Percentiles rank a stretch among this genome's conserved stretches.
phyloP scores from a whole-genome alignment of 2,329 filamentous ascomycete genomes.

The Trichophyton mentagrophytes region DNA sequence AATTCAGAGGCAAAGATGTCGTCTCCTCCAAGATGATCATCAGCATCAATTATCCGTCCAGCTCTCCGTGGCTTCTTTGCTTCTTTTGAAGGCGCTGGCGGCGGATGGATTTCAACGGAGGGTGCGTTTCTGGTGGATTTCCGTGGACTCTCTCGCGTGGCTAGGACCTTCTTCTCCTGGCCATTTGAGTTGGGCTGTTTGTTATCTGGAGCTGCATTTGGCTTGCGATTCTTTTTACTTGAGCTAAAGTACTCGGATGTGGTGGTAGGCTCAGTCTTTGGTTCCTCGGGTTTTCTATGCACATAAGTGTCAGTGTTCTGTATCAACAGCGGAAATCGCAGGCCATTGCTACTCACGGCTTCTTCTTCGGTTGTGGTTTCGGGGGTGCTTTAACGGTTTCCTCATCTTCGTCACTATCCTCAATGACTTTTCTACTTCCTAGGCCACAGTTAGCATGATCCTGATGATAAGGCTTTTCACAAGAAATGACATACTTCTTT shows the following conservation, averaged over 20 bases:
- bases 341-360: slow-evolving; percentile 34
- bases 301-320: background rate
- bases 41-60: slow-evolving; percentile 45
- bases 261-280: slow-evolving; percentile 45
- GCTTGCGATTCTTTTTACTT: slow-evolving; percentile 7
- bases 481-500: slow-evolving; percentile 23
- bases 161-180: slow-evolving; percentile 18
- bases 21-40: slow-evolving; percentile 55
- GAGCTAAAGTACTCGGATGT: slow-evolving; percentile 52
- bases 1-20: slow-evolving; percentile 71
- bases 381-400: slow-evolving; percentile 24
- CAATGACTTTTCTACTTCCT: slow-evolving; percentile 54
- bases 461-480: background rate
- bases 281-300: slow-evolving; percentile 36
- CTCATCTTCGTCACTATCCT: slow-evolving; percentile 67
- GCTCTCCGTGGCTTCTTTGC: slow-evolving; percentile 19
- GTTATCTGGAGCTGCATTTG: background rate
- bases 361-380: slow-evolving; percentile 30
- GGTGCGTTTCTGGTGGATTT: slow-evolving; percentile 28
- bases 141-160: slow-evolving; percentile 21
- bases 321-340: background rate
- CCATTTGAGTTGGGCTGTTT: slow-evolving; percentile 18
- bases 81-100: slow-evolving; percentile 7
- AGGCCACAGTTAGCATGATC: slow-evolving; percentile 9
- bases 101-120: background rate